Percentiles rank a stretch among this genome's conserved stretches.
phyloP scores from a whole-genome alignment of 2,329 filamentous ascomycete genomes.

The Claviceps africana region DNA sequence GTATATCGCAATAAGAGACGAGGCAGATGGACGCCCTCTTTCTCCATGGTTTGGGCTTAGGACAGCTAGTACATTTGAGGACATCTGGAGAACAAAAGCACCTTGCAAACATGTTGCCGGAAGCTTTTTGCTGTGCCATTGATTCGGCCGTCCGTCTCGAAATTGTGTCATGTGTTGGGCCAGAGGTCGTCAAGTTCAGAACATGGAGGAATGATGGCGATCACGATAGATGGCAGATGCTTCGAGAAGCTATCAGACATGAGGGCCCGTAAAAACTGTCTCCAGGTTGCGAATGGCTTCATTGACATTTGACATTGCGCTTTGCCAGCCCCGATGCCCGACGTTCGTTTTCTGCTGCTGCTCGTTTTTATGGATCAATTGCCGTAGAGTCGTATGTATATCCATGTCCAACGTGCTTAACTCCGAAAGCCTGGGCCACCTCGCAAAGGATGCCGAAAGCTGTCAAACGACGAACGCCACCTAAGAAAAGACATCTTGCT shows the following conservation, averaged over 20 bases:
- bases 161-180: background rate
- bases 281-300: too few relatives aligned
- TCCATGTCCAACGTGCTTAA: background rate
- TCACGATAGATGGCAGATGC: too few relatives aligned
- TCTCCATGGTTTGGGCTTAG: background rate
- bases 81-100: background rate
- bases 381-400: background rate
- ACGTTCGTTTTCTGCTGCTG: background rate
- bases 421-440: background rate
- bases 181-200: background rate
- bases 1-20: background rate
- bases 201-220: background rate
- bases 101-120: too few relatives aligned
- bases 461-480: background rate
- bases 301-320: too few relatives aligned
- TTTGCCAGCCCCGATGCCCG: background rate
- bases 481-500: background rate
- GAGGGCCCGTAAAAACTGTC: too few relatives aligned
- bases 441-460: constrained; percentile 1
- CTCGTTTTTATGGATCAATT: background rate
- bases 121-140: too few relatives aligned
- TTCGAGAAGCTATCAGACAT: background rate
- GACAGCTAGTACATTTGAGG: background rate
- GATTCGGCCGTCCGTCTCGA: background rate
- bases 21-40: background rate